These are phyloP conservation scores for Pistacia vera DNA, from an alignment of 345 rosid genomes.

Conservation along the genomic window DNA sequence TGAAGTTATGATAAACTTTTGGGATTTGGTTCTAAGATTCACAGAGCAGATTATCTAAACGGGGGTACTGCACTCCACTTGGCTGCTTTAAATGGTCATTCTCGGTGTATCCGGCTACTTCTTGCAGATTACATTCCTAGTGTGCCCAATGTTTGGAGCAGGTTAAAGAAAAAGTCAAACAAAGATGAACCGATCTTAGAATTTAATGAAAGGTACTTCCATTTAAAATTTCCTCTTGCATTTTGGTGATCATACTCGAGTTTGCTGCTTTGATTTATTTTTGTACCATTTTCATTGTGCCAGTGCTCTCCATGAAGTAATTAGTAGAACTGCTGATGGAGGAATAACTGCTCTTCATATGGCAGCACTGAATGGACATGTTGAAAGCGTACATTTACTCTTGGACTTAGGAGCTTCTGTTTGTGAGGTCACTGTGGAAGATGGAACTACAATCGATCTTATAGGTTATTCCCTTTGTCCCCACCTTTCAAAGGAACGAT, in stretches of 20 bases:
- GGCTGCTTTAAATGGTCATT: conserved; percentile 91
- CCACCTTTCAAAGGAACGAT: neutral
- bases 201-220: conserved; percentile 57
- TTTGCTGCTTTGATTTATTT: conserved; percentile 11
- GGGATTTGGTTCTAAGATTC: conserved; percentile 54
- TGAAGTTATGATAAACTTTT: conserved; percentile 24
- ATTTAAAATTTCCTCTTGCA: neutral
- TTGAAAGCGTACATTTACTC: conserved; percentile 78
- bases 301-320: conserved; percentile 67
- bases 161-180: conserved; percentile 39
- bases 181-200: conserved; percentile 41
- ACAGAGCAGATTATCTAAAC: conserved; percentile 86
- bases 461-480: conserved; percentile 53
- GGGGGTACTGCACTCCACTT: conserved; percentile 97
- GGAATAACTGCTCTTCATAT: conserved; percentile 93
- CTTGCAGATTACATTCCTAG: conserved; percentile 90
- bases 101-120: conserved; percentile 83
- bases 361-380: conserved; percentile 91
- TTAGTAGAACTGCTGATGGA: conserved; percentile 91
- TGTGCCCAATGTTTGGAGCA: conserved; percentile 52
- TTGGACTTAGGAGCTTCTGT: conserved; percentile 90
- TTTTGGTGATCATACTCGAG: neutral
- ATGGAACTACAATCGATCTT: conserved; percentile 92
- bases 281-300: conserved; percentile 20
- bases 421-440: conserved; percentile 76